Base-by-base conservation (phyloP, 768 basidiomycete genomes). In the Phlebiopsis flavidoalba region DNA sequence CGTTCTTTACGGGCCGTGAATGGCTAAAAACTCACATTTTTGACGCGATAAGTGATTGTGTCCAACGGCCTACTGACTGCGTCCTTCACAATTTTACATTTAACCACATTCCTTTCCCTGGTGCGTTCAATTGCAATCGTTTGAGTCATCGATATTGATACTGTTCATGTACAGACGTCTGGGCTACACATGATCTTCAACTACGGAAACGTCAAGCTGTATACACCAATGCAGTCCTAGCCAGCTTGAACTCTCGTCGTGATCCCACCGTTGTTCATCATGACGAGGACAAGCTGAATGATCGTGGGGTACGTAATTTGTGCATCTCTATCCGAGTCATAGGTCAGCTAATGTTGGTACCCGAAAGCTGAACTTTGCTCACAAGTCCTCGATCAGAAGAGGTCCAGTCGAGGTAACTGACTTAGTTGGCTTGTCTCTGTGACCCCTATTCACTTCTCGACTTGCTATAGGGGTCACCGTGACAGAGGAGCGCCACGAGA, bases 401-500 rank as follows among this genome's bases (percentile, higher is more conserved):
- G 26, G 48, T 52, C 19, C 50, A n/a, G 47, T 45, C 24, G 37
- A 36, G 36, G 12, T 19, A 36, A 33, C 10, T 10, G 37, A 33
- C 12, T 26, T 17, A 3, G 26, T 47, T 17, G 1, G 12, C 24
- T 19, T 12, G 31, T 17, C 21, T n/a, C 31, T 19, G 1, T 24
- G 22, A 8, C 47, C 6, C 49, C 31, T 47, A n/a, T 6, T 14
- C 47, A 37, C 10, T 46, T 7, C 22, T 21, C 3, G 8, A 37
- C 19, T 26, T 24, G 40, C n/a, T 2, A 10, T n/a, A 63, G 58
- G n/a, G n/a, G 57, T 63, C 11, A 59, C 45, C 53, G 53, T 63
- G 36, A 58, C 58, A 12, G 62, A 59, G 22, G 62, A 63, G 58
- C 43, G 45, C 2, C 62, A 63, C 31, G 62, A 63, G 47, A 63